These are phyloP conservation scores for Rhodomyrtus tomentosa DNA, from an alignment of 345 rosid species.

Conservation along the genomic window DNA sequence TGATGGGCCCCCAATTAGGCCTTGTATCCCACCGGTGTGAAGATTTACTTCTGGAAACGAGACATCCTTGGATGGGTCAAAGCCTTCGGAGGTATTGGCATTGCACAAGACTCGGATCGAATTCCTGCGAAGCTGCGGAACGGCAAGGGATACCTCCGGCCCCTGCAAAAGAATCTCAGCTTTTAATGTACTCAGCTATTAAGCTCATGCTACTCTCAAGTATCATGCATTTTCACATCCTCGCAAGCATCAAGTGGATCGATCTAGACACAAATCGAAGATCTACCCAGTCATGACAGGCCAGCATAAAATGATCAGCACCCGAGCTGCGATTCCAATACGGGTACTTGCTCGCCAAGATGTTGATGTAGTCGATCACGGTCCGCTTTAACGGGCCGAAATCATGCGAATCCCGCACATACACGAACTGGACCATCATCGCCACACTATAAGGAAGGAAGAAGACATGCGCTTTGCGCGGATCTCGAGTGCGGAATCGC, in stretches of 20 bases:
- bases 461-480: constrained; percentile 57
- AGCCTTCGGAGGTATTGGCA: constrained; percentile 82
- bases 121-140: constrained; percentile 38
- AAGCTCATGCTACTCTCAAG: neutral
- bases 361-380: constrained; percentile 50
- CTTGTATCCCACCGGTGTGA: constrained; percentile 35
- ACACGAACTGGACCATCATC: constrained; percentile 68
- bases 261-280: neutral
- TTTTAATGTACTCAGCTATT: neutral
- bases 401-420: constrained; percentile 49
- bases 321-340: constrained; percentile 84
- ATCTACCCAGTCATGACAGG: constrained; percentile 89
- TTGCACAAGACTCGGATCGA: constrained; percentile 80
- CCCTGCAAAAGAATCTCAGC: constrained; percentile 20
- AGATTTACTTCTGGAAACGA: constrained; percentile 85
- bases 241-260: neutral
- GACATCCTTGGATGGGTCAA: constrained; percentile 66
- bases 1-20: constrained; percentile 68
- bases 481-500: constrained; percentile 45
- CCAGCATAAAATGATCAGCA: constrained; percentile 77
- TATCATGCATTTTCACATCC: neutral
- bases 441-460: constrained; percentile 77
- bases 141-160: constrained; percentile 52
- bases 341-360: constrained; percentile 40
- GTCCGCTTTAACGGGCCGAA: constrained; percentile 58